Evolutionary conservation across 441 rosid species (phyloP), one percentile per base, ranked within the genome.

Genomic region (Raphanus hybrid): DNA sequence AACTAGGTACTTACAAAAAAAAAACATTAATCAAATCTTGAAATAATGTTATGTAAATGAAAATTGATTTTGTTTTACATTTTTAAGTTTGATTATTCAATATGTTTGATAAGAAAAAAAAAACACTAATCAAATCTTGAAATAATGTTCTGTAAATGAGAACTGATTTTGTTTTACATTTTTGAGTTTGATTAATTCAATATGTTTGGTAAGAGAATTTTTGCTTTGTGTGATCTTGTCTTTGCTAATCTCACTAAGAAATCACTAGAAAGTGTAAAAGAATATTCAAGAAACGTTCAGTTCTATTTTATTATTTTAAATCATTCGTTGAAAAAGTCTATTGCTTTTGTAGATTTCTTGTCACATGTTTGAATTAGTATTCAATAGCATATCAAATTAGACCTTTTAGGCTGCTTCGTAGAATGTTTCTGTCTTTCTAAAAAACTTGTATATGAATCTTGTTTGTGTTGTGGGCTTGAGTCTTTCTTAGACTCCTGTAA

Each of bases 1-100:
- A 68, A 63, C 85, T 72, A 84, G 99, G 99, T 95, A 78, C 14
- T 14, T 0, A 23, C 1, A 29, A 29, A 15, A 29, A 2, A 5
- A n/a, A 1, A 8, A 0, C 18, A 48, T 48, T 48, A 48, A 48
- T 48, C 55, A 29, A 6, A 3, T 11, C 29, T 6, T 50, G 1
- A 37, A 37, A 37, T 37, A 6, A 8, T 37, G 9, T 37, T 37
- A 37, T 37, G 41, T 37, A 7, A 37, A 37, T 37, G 41, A 29
- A 37, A 8, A 7, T 37, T 7, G 39, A 34, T 37, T 37, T 37
- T 37, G 41, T 37, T 37, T 37, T 37, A 37, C 10, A 37, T 37
- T 37, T 37, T 37, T 37, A 37, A 37, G 41, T 37, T 37, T 37
- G 10, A 7, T 37, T 37, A 37, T 37, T 37, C 41, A 37, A 43